Evolutionary conservation across 805 yeast genomes (phyloP).

Genomic region (Candida incommunis): DNA sequence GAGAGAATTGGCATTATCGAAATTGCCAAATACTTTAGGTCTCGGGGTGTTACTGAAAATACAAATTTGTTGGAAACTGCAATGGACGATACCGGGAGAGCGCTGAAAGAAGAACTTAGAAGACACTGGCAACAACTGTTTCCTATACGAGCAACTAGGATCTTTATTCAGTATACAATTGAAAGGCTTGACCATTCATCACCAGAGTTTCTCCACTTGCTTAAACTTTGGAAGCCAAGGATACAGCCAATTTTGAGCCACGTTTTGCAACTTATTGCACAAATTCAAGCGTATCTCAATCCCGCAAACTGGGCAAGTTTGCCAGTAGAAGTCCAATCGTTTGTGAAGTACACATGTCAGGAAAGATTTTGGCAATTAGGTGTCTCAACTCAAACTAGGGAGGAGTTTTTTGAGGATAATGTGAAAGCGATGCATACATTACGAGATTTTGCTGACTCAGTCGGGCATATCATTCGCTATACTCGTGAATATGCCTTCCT

Average conservation of each 20-base stretch:
- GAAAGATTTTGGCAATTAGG: constrained; percentile 99
- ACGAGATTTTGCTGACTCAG: constrained; percentile 94
- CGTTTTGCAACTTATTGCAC: constrained; percentile 71
- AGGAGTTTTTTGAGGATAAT: constrained; percentile 85
- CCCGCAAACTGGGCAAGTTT: constrained; percentile 82
- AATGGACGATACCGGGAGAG: constrained; percentile 83
- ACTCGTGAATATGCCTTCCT: constrained; percentile 92
- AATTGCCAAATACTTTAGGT: constrained; percentile 81
- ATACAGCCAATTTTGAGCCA: constrained; percentile 86
- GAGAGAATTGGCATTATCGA: constrained; percentile 89
- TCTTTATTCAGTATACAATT: constrained; percentile 88
- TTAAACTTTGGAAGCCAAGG: constrained; percentile 83
- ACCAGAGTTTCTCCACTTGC: constrained; percentile 53
- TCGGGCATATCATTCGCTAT: constrained; percentile 89
- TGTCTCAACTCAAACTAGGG: constrained; percentile 84
- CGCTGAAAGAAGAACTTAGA: constrained; percentile 60
- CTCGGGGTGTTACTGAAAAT: constrained; percentile 62
- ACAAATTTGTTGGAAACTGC: constrained; percentile 63
- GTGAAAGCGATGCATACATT: constrained; percentile 88
- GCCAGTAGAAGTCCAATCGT: constrained; percentile 81
- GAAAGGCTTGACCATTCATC: constrained; percentile 76
- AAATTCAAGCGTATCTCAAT: constrained; percentile 87
- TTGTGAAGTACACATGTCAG: constrained; percentile 76
- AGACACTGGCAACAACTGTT: constrained; percentile 89
- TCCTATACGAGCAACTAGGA: constrained; percentile 91